Conservation (phyloP, 148 eudicot genomes). For the Camellia japonica region DNA sequence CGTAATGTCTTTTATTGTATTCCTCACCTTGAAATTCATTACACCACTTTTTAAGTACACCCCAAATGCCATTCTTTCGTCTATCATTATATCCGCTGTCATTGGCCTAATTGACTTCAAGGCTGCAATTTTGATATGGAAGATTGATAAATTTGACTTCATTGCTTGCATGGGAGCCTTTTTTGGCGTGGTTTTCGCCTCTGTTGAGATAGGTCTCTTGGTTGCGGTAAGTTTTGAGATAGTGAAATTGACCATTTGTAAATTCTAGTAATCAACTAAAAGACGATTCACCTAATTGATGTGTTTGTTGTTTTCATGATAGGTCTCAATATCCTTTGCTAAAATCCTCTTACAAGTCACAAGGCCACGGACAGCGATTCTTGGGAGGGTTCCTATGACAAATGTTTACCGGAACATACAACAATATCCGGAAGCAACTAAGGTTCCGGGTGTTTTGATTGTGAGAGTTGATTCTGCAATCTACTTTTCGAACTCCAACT, state of each 20-base stretch:
- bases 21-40: conserved; percentile 58
- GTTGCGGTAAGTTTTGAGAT: conserved; percentile 54
- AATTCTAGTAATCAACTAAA: background rate
- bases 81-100: conserved; percentile 84
- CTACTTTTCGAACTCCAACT: conserved; percentile 81
- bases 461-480: conserved; percentile 84
- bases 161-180: conserved; percentile 68
- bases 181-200: conserved; percentile 68
- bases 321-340: conserved; percentile 83
- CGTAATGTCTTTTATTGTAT: conserved; percentile 66
- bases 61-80: conserved; percentile 32
- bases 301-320: conserved; percentile 5
- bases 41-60: conserved; percentile 45
- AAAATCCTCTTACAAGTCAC: conserved; percentile 84
- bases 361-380: conserved; percentile 70
- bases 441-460: conserved; percentile 66
- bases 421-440: conserved; percentile 77
- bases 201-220: conserved; percentile 88
- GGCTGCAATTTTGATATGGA: conserved; percentile 77
- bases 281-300: background rate
- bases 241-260: too few species aligned
- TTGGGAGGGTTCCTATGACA: conserved; percentile 77
- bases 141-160: conserved; percentile 69
- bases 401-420: conserved; percentile 63
- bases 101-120: conserved; percentile 64